Percentiles rank a stretch among this genome's conserved stretches.
Conservation (phyloP, 768 basidiomycete species). For the Boletus insuetus region DNA sequence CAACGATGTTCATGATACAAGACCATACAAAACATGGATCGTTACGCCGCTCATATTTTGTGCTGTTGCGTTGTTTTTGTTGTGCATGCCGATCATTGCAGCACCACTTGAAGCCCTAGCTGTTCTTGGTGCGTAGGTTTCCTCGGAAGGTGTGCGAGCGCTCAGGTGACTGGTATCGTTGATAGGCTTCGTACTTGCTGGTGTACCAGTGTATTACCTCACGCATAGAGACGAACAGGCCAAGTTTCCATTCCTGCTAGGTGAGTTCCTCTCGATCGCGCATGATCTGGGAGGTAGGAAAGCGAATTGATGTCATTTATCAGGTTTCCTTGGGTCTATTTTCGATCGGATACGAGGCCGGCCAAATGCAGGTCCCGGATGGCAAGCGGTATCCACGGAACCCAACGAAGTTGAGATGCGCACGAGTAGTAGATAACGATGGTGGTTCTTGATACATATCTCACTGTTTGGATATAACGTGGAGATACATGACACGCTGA, state of each 20-base stretch:
- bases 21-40: constrained; percentile 93
- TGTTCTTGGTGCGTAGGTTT: constrained; percentile 64
- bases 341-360: constrained; percentile 51
- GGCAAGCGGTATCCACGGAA: constrained; percentile 75
- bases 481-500: not conserved
- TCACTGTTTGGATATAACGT: not conserved
- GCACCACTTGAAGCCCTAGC: constrained; percentile 87
- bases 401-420: constrained; percentile 63
- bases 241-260: constrained; percentile 25
- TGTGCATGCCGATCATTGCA: constrained; percentile 93
- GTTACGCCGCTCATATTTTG: constrained; percentile 89
- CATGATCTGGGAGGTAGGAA: not conserved
- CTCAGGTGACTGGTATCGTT: not conserved
- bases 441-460: not conserved
- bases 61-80: constrained; percentile 55
- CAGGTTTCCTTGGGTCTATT: constrained; percentile 43
- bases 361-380: constrained; percentile 57
- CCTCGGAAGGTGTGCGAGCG: not conserved
- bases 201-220: constrained; percentile 80
- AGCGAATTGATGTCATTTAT: not conserved
- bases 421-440: constrained; percentile 9
- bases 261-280: constrained; percentile 33
- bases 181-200: constrained; percentile 72
- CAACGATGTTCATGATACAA: constrained; percentile 25
- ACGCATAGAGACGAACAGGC: constrained; percentile 55